Evolutionary conservation across 108 stramenopile genomes (phyloP), one percentile per base, ranked within the genome.

Genomic region (Conticribra weissflogii): DNA sequence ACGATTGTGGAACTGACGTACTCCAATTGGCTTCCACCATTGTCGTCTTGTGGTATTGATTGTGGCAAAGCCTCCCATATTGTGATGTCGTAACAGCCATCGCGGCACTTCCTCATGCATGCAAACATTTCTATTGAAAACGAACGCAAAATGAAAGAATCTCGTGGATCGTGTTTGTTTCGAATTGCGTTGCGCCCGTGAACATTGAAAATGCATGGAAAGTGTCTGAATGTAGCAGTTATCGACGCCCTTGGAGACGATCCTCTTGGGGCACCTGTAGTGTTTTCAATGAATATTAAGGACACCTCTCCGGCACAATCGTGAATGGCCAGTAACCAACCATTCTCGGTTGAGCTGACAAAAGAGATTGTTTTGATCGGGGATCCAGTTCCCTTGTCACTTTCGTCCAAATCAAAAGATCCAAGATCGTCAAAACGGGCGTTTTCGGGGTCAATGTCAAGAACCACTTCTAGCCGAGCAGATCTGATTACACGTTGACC

Each of bases 361-460:
- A 67, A 78, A 15, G 69, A 59, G 21, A 88, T 82, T 1, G 82
- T 83, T 59, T 58, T 51, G 47, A 87, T 82, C 45, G 44, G 28
- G 15, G 63, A 49, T 51, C 68, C 36, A n/a, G 31, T 54, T 33
- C 1, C 34, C 59, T n/a, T 15, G 74, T 71, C 31, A 41, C 41
- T 24, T 44, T 75, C 54, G 25, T 74, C 73, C 46, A 79, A 33
- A 46, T 52, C 21, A 19, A 74, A 36, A 5, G 59, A 50, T 27
- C 85, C 88, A 56, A 86, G 63, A 41, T 83, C 76, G 5, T 54
- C 27, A 32, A 83, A 66, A 22, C 64, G 61, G 0, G 86, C 76
- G 61, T 84, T 85, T 31, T 85, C 85, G 23, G 85, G 79, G 44
- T 84, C 82, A 27, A 71, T 50, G 49, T 78, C 85, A 17, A 58